Evolutionary conservation across 1,139 yeast genomes (phyloP).

Genomic region (Wickerhamomyces sp.): DNA sequence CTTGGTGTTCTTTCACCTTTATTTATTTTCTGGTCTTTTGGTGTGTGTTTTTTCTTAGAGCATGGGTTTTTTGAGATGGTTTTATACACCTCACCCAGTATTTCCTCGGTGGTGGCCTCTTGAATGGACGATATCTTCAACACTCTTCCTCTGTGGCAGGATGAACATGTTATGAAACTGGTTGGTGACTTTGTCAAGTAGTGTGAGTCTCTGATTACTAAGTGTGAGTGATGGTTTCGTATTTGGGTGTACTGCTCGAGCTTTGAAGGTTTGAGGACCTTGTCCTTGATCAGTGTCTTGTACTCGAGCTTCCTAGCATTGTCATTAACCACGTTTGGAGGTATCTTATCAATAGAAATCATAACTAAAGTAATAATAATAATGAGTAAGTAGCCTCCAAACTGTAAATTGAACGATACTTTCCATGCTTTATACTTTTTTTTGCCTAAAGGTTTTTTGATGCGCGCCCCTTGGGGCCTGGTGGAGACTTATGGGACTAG

Average conservation of each 20-base stretch:
- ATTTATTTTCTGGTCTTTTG: conserved; percentile 13
- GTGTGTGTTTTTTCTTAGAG: conserved; percentile 18
- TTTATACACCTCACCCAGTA: conserved; percentile 19
- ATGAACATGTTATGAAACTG: conserved; percentile 23
- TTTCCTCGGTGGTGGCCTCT: conserved; percentile 16
- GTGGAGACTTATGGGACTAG: too few species aligned
- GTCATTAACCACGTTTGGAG: conserved; percentile 6
- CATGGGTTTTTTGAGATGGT: conserved; percentile 21
- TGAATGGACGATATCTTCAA: conserved; percentile 18
- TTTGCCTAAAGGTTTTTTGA: neutral
- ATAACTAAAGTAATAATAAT: neutral
- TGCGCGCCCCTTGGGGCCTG: too few species aligned
- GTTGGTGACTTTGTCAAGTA: conserved; percentile 22
- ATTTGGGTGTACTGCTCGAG: conserved; percentile 10
- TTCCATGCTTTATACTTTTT: conserved; percentile 1
- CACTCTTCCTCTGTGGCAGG: conserved; percentile 24
- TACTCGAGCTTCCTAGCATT: conserved; percentile 17
- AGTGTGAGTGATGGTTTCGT: conserved; percentile 21
- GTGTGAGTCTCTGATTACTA: conserved; percentile 24
- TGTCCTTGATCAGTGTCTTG: conserved; percentile 23
- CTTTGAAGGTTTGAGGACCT: conserved; percentile 22
- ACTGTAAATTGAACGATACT: conserved; percentile 1
- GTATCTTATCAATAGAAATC: conserved; percentile 1
- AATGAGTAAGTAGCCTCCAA: neutral
- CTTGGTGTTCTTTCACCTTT: neutral